Conservation (phyloP, 2,329 filamentous ascomycete species). For the Hypoxylon sp. region DNA sequence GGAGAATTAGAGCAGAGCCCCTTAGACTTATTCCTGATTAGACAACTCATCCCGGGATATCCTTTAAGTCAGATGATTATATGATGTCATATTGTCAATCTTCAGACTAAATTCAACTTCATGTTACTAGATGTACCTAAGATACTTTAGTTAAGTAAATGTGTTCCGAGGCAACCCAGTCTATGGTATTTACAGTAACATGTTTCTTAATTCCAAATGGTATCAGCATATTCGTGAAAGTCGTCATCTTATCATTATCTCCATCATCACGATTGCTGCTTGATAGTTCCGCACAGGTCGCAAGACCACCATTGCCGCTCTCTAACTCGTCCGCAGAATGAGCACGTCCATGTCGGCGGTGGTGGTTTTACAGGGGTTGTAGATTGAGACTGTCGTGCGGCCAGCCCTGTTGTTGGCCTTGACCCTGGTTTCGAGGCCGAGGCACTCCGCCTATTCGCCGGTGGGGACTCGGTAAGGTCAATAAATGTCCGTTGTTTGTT, state of each 20-base stretch:
- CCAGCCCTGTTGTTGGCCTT: conserved; percentile 20
- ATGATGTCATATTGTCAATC: conserved; percentile 25
- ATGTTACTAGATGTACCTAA: not conserved
- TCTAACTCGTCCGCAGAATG: conserved; percentile 64
- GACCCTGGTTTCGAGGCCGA: conserved; percentile 36
- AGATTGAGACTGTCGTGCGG: conserved; percentile 32
- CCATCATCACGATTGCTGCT: conserved; percentile 50
- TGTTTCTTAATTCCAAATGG: conserved; percentile 5
- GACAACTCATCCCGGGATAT: not conserved
- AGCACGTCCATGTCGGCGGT: conserved; percentile 63
- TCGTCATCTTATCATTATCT: not conserved
- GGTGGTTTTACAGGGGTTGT: conserved; percentile 43
- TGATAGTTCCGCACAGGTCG: conserved; percentile 67
- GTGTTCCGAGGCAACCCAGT: not conserved
- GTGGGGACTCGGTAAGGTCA: conserved; percentile 43
- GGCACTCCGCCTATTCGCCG: conserved; percentile 18
- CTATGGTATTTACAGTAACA: not conserved
- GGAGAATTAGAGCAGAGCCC: conserved; percentile 1
- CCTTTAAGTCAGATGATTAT: not conserved
- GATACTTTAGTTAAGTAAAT: too few species aligned
- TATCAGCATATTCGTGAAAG: conserved; percentile 20
- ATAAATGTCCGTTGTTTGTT: conserved; percentile 45
- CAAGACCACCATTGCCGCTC: conserved; percentile 71
- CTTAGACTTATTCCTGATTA: conserved; percentile 9
- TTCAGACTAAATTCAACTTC: not conserved